Conservation (phyloP, 2,329 filamentous ascomycete genomes). For the Fusarium sublunatum region DNA sequence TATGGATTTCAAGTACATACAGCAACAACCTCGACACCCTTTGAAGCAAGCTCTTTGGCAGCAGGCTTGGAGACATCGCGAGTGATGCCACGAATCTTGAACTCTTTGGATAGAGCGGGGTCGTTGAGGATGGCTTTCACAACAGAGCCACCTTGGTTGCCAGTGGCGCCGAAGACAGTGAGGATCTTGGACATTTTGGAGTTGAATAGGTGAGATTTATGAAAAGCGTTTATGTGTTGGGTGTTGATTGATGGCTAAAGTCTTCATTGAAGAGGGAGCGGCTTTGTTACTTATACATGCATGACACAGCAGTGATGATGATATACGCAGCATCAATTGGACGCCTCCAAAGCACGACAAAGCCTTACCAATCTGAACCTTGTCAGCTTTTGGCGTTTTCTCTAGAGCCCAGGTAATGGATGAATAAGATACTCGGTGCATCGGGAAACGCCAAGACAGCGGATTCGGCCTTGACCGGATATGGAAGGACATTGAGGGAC, state of each 20-base stretch:
- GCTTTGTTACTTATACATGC: constrained; percentile 20
- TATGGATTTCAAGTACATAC: constrained; percentile 34
- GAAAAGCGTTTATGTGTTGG: background rate
- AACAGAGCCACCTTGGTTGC: constrained; percentile 62
- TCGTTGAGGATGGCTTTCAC: constrained; percentile 59
- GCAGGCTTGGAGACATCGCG: constrained; percentile 56
- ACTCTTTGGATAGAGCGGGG: constrained; percentile 57
- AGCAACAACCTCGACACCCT: constrained; percentile 58
- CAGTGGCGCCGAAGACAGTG: constrained; percentile 61
- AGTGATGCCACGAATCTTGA: constrained; percentile 60
- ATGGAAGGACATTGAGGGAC: background rate
- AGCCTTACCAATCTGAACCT: constrained; percentile 32
- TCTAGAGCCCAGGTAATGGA: background rate
- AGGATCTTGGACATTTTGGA: constrained; percentile 52
- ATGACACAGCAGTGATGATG: constrained; percentile 13
- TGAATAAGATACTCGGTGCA: constrained; percentile 22
- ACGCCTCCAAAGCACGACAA: background rate
- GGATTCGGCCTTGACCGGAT: constrained; percentile 13
- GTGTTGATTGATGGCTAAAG: background rate
- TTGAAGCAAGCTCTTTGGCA: constrained; percentile 52
- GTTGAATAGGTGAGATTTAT: background rate
- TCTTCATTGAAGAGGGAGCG: background rate
- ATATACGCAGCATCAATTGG: background rate
- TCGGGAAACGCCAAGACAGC: constrained; percentile 44
- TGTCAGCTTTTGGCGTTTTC: background rate